These are phyloP conservation scores for Medicago truncatula DNA, from an alignment of 306 rosid species.

Conservation along the genomic window MtrunA17r5.0-ANR NC_053044.1:2636501-2637000, in stretches of 20 bases:
- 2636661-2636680: conserved; percentile 87
- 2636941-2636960: no score
- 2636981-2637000: no score
- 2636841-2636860: background rate
- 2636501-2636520: conserved; percentile 61
- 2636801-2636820: conserved; percentile 17
- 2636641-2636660: conserved; percentile 60
- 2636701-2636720: conserved; percentile 92
- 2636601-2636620: background rate
- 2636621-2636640: conserved; percentile 25
- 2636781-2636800: background rate
- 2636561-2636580: conserved; percentile 73
- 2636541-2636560: conserved; percentile 80
- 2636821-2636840: no score
- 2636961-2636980: no score
- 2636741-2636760: background rate
- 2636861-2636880: background rate
- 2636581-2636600: background rate
- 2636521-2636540: conserved; percentile 71
- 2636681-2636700: conserved; percentile 86
- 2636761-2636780: background rate
- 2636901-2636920: no score
- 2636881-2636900: no score
- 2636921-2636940: no score
- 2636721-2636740: background rate